phyloP scores from a whole-genome alignment of 805 yeast genomes.

The Starmerella vitae region DNA sequence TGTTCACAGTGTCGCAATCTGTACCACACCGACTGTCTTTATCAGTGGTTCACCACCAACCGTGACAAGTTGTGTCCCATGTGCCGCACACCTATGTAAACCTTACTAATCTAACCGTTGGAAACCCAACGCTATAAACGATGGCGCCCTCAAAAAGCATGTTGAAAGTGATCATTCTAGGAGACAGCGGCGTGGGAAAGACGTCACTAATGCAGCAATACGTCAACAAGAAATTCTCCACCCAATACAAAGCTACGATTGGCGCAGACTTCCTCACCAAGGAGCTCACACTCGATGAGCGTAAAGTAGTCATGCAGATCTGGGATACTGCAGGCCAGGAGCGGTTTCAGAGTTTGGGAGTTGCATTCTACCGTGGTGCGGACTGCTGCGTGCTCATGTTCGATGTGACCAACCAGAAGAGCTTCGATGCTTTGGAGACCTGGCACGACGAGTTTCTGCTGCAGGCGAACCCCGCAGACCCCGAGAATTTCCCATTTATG shows the following conservation, averaged over 20 bases:
- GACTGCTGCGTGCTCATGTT: conserved; percentile 94
- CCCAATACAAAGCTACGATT: conserved; percentile 93
- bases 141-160: conserved; percentile 29
- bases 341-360: conserved; percentile 90
- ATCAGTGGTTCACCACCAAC: conserved; percentile 94
- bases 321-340: conserved; percentile 99
- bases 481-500: conserved; percentile 91
- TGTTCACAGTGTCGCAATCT: conserved; percentile 87
- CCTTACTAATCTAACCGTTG: neutral
- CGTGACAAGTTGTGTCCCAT: conserved; percentile 89
- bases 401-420: conserved; percentile 89
- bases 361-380: conserved; percentile 94
- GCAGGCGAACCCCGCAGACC: conserved; percentile 86
- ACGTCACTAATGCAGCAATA: conserved; percentile 95
- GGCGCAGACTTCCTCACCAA: conserved; percentile 95
- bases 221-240: conserved; percentile 85
- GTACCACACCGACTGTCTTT: conserved; percentile 90
- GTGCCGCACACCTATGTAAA: conserved; percentile 45
- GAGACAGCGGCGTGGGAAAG: conserved; percentile 96
- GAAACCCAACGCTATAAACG: neutral
- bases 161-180: conserved; percentile 73
- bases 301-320: conserved; percentile 58
- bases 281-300: conserved; percentile 75
- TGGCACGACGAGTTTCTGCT: conserved; percentile 95
- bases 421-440: conserved; percentile 72